Conservation (phyloP, 2,329 filamentous ascomycete species). For the Trichoderma sp. region DNA sequence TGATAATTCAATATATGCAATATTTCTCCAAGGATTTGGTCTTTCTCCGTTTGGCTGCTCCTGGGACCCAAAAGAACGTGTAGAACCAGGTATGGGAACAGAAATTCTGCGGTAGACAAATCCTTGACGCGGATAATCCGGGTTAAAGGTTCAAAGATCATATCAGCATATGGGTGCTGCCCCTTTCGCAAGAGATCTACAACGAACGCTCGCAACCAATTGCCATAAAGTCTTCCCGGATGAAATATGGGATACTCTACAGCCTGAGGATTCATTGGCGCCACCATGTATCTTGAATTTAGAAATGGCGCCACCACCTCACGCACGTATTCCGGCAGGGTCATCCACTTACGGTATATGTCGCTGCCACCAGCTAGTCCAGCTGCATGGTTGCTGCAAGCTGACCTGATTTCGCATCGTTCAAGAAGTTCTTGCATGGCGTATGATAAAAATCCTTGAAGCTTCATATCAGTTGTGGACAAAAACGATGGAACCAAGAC, state of each 20-base stretch:
- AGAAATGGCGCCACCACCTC: constrained; percentile 88
- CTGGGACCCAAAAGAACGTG: constrained; percentile 78
- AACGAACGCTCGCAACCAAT: constrained; percentile 81
- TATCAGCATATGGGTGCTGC: constrained; percentile 71
- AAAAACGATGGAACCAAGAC: constrained; percentile 90
- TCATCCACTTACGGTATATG: constrained; percentile 74
- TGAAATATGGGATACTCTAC: constrained; percentile 79
- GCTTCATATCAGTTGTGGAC: constrained; percentile 82
- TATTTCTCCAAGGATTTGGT: constrained; percentile 73
- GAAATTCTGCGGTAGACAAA: constrained; percentile 80
- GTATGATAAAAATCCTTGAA: constrained; percentile 90
- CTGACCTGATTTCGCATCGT: constrained; percentile 71
- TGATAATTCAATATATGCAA: constrained; percentile 71
- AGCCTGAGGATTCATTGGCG: constrained; percentile 59
- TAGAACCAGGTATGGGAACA: constrained; percentile 84
- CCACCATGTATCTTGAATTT: constrained; percentile 78
- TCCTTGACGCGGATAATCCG: constrained; percentile 86
- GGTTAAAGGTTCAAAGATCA: constrained; percentile 80
- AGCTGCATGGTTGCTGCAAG: constrained; percentile 49
- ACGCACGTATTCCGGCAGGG: constrained; percentile 74
- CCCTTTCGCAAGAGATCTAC: constrained; percentile 80
- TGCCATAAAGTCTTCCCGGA: constrained; percentile 67
- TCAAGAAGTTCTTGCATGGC: constrained; percentile 91
- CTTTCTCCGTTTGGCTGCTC: constrained; percentile 62
- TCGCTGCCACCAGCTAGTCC: constrained; percentile 55